phyloP scores from a whole-genome alignment of 2,329 filamentous ascomycete species.

The Colletotrichum acutatum region DNA sequence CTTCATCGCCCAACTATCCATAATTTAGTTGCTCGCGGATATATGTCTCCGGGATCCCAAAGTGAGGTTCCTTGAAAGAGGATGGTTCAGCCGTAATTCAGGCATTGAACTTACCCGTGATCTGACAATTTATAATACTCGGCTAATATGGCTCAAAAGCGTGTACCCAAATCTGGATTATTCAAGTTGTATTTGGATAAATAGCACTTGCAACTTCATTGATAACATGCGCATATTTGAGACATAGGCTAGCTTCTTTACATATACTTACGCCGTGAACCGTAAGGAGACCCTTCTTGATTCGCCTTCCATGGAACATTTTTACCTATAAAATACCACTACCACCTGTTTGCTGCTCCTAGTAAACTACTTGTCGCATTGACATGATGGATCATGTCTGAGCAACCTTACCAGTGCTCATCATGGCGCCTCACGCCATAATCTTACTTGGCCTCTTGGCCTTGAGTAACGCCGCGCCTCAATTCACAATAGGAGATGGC shows the following conservation, averaged over 20 bases:
- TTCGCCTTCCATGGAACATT: too few relatives aligned
- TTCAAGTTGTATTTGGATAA: neutral
- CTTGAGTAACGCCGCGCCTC: slow-evolving; percentile 13
- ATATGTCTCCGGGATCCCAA: too few relatives aligned
- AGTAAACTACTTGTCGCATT: neutral
- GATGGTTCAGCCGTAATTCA: neutral
- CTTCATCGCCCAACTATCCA: neutral
- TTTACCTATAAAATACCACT: neutral
- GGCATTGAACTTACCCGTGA: neutral
- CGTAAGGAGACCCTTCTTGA: neutral
- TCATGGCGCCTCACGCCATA: neutral
- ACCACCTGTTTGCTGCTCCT: neutral
- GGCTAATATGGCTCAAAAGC: neutral
- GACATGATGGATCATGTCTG: neutral
- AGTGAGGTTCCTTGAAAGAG: too few relatives aligned
- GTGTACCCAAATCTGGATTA: too few relatives aligned
- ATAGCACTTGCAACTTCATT: neutral
- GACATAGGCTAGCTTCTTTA: neutral
- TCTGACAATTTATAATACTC: neutral
- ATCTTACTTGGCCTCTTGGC: slow-evolving; percentile 8
- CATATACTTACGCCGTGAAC: neutral
- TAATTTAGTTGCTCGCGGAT: neutral
- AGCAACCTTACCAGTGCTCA: neutral
- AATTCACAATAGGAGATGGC: slow-evolving; percentile 7
- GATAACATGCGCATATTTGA: neutral